Evolutionary conservation across 225 moss, liverwort and hornwort species (phyloP), one percentile per base, ranked within the genome.

Genomic region (Anthoceros angustus): DNA sequence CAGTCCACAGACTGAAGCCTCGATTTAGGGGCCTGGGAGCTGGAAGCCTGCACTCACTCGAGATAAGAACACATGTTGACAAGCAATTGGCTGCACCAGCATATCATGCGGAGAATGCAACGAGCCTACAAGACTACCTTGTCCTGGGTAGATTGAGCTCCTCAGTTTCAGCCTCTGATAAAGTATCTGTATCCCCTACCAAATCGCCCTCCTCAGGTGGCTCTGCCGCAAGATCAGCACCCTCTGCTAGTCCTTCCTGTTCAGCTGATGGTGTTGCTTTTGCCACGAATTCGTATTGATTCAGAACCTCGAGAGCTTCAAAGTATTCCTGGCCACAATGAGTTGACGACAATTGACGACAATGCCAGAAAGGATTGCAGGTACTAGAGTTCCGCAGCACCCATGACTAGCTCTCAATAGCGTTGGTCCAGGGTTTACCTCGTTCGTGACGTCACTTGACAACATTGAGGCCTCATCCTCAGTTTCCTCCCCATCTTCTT

Each of bases 1-100:
- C 91, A 66, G 91, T 95, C 95, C 95, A 95, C 62, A 95, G 73
- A 70, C 85, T 87, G 72, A 95, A 95, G 68, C 95, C 95, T 70
- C 95, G 91, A 38, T 85, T 86, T 72, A 95, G 78, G 38, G 95
- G 95, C 73, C 91, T 85, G 62, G 95, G 95, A 75, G 95, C 91
- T 74, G 95, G 95, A 72, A 95, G 79, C 77, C 95, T 95, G 80
- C 65, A 32, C 32, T 32, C 32, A 32, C 32, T 32, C 32, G 32
- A 32, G 32, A 32, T 32, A 32, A 32, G 1, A 32, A 32, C 32
- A 32, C 32, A 32, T 32, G 32, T 32, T 32, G 32, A 32, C 32
- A 32, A 32, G 4, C 32, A 32, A 4, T 32, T 32, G 32, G 32
- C 32, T 32, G 32, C 32, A 32, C 32, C 32, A 32, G 32, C 32